These are phyloP conservation scores for Potentilla sterilis DNA, from an alignment of 306 rosid genomes.

Conservation along the genomic window DNA sequence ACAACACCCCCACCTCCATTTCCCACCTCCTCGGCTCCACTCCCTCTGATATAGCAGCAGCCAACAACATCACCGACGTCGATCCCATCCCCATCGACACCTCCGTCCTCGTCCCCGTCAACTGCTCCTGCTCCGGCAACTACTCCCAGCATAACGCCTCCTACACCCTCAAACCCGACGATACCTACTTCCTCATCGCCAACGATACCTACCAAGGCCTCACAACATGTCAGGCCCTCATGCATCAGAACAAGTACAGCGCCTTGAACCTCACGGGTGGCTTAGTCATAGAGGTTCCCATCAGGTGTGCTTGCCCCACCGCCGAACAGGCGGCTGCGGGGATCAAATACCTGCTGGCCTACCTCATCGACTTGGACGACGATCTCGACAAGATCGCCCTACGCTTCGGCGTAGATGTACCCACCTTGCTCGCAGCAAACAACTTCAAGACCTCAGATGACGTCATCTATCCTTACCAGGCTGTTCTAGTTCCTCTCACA, in stretches of 20 bases:
- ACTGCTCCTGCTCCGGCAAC: conserved; percentile 46
- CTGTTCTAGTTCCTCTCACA: conserved; percentile 47
- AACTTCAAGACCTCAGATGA: conserved; percentile 4
- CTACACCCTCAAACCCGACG: conserved; percentile 26
- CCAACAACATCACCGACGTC: conserved; percentile 55
- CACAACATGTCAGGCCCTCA: conserved; percentile 64
- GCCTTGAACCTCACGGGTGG: conserved; percentile 9
- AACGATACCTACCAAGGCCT: conserved; percentile 61
- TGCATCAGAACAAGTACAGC: conserved; percentile 33
- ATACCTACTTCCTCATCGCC: conserved; percentile 53
- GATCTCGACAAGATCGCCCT: conserved; percentile 31
- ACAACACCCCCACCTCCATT: conserved; percentile 37
- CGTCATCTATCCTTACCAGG: conserved; percentile 40
- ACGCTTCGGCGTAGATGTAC: conserved; percentile 34
- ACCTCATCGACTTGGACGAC: conserved; percentile 39
- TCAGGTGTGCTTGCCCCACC: conserved; percentile 68
- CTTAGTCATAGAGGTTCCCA: conserved; percentile 37
- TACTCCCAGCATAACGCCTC: conserved; percentile 52
- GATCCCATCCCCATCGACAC: conserved; percentile 26
- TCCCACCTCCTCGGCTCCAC: conserved; percentile 39
- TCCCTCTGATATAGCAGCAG: conserved; percentile 24
- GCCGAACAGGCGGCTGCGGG: conserved; percentile 39
- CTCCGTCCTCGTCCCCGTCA: conserved; percentile 47
- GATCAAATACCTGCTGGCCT: conserved; percentile 48
- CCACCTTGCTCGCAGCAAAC: conserved; percentile 46